phyloP scores from a whole-genome alignment of 306 rosid genomes.

The Cucumis melo region DNA sequence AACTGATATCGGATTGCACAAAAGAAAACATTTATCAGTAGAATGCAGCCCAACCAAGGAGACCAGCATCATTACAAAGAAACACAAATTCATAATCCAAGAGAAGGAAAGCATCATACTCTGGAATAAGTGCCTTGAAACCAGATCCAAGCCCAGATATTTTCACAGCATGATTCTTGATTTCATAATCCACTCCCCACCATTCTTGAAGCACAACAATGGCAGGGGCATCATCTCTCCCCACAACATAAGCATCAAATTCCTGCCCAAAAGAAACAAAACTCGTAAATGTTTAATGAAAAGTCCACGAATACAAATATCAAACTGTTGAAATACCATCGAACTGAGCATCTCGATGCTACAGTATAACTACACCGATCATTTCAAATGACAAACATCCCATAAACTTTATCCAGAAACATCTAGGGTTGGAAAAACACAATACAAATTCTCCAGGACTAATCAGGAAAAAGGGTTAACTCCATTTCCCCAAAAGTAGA shows the following conservation, averaged over 20 bases:
- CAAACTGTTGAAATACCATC: neutral
- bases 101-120: conserved; percentile 27
- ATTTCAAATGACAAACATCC: neutral
- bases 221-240: conserved; percentile 81
- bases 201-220: conserved; percentile 83
- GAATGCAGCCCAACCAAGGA: neutral
- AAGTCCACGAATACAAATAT: conserved; percentile 3
- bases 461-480: neutral
- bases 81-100: neutral
- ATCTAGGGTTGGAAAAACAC: neutral
- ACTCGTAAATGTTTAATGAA: neutral
- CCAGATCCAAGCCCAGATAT: conserved; percentile 66
- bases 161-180: conserved; percentile 67
- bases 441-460: neutral
- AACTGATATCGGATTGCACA: conserved; percentile 15
- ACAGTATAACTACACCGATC: too few species aligned
- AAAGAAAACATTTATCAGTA: neutral
- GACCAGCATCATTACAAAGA: neutral
- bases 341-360: too few species aligned
- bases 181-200: conserved; percentile 88
- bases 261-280: conserved; percentile 27
- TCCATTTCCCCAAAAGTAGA: neutral
- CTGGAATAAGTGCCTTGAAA: conserved; percentile 88
- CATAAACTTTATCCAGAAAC: neutral
- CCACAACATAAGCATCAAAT: conserved; percentile 72